Base-by-base conservation (phyloP, 1,284 basidiomycete species). In the Ganoderma sinense region DNA sequence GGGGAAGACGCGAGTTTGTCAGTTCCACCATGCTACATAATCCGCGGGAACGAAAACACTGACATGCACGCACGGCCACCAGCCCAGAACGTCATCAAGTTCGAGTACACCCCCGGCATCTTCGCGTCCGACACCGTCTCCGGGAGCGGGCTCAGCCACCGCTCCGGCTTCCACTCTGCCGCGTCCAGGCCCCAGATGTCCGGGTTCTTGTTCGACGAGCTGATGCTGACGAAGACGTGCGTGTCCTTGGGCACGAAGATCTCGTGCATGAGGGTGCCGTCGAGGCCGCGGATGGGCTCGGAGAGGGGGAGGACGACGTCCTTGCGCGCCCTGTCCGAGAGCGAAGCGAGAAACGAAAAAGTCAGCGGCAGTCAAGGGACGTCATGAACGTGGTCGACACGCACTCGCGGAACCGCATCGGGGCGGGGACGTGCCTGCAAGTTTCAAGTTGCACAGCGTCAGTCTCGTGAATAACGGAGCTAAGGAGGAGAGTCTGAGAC, bases 161-260 rank as follows among this genome's bases (percentile, higher is more conserved):
- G 64, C 61, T 66, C 64, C 11, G 68, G 68, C 59, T 63, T 66
- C 68, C 68, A 69, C 43, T 69, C 68, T 1, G n/a, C 40, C 11
- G 68, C 68, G 45, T 69, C 68, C 3, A 60, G 41, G 4, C 68
- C 68, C 88, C 88, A 90, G 6, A 89, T 76, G 4, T 80, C 77
- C 68, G 81, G 82, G 48, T 80, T 64, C 53, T 39, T 41, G 43
- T 69, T 69, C 23, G 68, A 62, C 26, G 68, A 56, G 41, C 4
- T n/a, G 43, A 69, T 63, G 43, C 68, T 58, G n/a, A 69, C 65
- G 43, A 48, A 51, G 16, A 69, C 43, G 36, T 53, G 26, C 14
- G 68, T 69, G 55, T 63, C 64, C 56, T 66, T 64, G 31, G 68
- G 68, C 7, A 69, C 65, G 14, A 48, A 41, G 43, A 69, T 69